Percentiles rank a stretch among this genome's conserved stretches.
These are phyloP conservation scores for Thozetella sp. DNA, from an alignment of 495 filamentous ascomycete species.

Conservation along the genomic window DNA sequence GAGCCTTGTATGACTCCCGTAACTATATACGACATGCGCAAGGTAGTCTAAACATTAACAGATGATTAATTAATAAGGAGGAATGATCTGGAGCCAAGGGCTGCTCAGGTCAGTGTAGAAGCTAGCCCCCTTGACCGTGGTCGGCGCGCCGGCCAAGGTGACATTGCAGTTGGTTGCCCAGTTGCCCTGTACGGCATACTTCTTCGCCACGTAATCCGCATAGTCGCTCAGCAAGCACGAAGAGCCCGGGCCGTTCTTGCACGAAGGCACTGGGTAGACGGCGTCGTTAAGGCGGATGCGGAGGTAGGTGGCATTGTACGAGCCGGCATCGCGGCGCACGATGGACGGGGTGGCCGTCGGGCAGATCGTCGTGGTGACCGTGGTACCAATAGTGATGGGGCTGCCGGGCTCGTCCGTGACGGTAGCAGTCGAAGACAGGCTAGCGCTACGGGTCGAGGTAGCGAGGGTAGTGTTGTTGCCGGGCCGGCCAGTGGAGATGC, in stretches of 20 bases:
- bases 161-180: conserved; percentile 46
- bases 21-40: too few species aligned
- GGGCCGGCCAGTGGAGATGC: not conserved
- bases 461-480: not conserved
- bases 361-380: not conserved
- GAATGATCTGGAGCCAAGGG: conserved; percentile 17
- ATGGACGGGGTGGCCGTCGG: not conserved
- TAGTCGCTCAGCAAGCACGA: conserved; percentile 49
- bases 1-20: too few species aligned
- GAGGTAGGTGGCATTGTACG: conserved; percentile 30
- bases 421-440: not conserved
- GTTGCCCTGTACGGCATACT: conserved; percentile 41
- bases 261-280: conserved; percentile 50
- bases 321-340: not conserved
- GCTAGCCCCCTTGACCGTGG: conserved; percentile 37
- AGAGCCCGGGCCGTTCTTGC: conserved; percentile 45
- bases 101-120: conserved; percentile 48
- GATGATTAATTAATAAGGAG: not conserved
- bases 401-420: not conserved
- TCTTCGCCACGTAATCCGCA: conserved; percentile 36
- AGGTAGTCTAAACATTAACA: not conserved
- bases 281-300: conserved; percentile 56
- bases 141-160: conserved; percentile 24
- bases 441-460: not conserved
- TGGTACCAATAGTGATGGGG: not conserved